These are phyloP conservation scores for Fraxinus pennsylvanica DNA, from an alignment of 257 asterid species.

Conservation along the genomic window DNA sequence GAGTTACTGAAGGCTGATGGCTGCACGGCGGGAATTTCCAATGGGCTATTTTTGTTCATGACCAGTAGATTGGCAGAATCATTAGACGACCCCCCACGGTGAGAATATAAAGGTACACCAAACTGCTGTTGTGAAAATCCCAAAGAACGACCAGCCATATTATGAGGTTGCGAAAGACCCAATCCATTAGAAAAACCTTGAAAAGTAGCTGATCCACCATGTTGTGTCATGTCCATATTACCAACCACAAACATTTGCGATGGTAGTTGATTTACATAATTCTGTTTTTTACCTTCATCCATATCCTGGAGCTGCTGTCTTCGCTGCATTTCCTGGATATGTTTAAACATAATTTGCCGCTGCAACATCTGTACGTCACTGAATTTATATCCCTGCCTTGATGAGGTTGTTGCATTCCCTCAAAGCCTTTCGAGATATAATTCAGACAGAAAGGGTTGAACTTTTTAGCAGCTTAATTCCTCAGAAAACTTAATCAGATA, in stretches of 20 bases:
- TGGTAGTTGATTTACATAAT: conserved; percentile 41
- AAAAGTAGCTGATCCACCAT: conserved; percentile 33
- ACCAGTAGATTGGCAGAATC: conserved; percentile 33
- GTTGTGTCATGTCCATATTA: conserved; percentile 48
- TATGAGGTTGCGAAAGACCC: conserved; percentile 48
- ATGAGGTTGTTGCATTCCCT: conserved; percentile 28
- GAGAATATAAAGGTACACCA: conserved; percentile 37
- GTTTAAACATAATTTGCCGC: conserved; percentile 68
- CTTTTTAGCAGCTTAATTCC: conserved; percentile 18
- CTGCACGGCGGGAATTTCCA: conserved; percentile 39
- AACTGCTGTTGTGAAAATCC: conserved; percentile 46
- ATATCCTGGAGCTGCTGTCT: conserved; percentile 62
- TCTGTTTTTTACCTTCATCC: conserved; percentile 43
- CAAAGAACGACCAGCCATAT: conserved; percentile 32
- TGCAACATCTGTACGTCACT: conserved; percentile 55
- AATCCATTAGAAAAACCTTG: conserved; percentile 52
- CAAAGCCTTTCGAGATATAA: conserved; percentile 5
- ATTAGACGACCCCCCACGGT: conserved; percentile 44
- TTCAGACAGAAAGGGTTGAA: neutral
- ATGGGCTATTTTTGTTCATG: conserved; percentile 32
- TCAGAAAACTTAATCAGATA: conserved; percentile 9
- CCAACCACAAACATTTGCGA: conserved; percentile 45
- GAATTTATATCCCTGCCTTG: conserved; percentile 18
- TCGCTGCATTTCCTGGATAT: conserved; percentile 69
- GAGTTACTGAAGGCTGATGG: conserved; percentile 40